Base-by-base conservation (phyloP, 306 rosid species). In the Pyrus communis region DNA sequence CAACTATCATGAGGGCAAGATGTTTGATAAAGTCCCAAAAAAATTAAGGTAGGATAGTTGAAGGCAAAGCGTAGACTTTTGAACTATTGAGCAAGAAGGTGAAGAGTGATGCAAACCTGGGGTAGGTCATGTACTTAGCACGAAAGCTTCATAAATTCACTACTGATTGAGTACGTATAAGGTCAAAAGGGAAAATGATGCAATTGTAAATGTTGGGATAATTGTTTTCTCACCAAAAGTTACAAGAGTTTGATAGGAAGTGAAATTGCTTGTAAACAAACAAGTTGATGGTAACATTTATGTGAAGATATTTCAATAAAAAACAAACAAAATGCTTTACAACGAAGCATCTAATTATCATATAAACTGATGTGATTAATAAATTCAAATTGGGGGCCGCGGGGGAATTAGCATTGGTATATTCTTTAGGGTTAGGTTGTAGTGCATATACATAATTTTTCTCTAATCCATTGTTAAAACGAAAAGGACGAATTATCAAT, bases 341-440 rank as follows among this genome's bases (percentile, higher is more conserved):
- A 45, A 19, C 30, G 17, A 45, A 62, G 46, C 78, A 61, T 43
- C 3, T 18, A 3, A 60, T 42, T 18, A 27, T 35, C 55, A 15
- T 49, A 49, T 49, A 15, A 49, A 49, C 2, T 49, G 18, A 49
- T 49, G 21, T 49, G 19, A 22, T 42, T 40, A 8, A 8, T 65
- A 18, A 35, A 33, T 35, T 65, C 27, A 65, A 65, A 33, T 33
- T 19, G 46, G 23, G 70, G 23, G 23, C 13, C 35, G 23, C 43
- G 9, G 67, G 22, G 27, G 55, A 43, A 25, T 73, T 74, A 17
- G 9, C 43, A 74, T 11, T 28, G 70, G 60, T 54, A 43, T 74
- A 74, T 74, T 27, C 45, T 19, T 59, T 59, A 18, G 55, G 76
- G 67, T 38, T 73, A 57, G 76, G 76, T 73, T 33, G 51, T 30